phyloP scores from a whole-genome alignment of 2,329 filamentous ascomycete species.

The Macrophomina tecta region DNA sequence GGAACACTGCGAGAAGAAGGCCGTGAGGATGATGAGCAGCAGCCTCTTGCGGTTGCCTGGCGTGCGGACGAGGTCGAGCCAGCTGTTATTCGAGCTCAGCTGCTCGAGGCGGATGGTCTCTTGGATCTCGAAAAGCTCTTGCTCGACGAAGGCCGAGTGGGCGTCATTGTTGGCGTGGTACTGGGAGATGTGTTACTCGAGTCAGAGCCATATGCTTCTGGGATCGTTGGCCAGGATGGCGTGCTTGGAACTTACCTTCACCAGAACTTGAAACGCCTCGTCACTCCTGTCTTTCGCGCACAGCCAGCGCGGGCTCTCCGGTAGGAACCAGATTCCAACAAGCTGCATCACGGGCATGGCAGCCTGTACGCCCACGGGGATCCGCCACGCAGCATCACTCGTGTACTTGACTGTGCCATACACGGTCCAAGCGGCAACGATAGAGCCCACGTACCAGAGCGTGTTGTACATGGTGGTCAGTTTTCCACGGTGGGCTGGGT shows the following conservation, averaged over 20 bases:
- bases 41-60: constrained; percentile 56
- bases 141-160: constrained; percentile 58
- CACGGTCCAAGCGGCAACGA: constrained; percentile 37
- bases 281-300: constrained; percentile 33
- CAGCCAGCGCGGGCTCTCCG: constrained; percentile 63
- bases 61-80: constrained; percentile 59
- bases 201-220: too few species aligned
- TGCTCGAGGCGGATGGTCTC: constrained; percentile 55
- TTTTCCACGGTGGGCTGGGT: constrained; percentile 67
- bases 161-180: constrained; percentile 56
- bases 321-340: constrained; percentile 43
- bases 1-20: constrained; percentile 46
- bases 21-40: constrained; percentile 58
- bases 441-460: constrained; percentile 55
- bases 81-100: constrained; percentile 60
- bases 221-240: too few species aligned
- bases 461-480: constrained; percentile 65
- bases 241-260: constrained; percentile 48
- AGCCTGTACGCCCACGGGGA: constrained; percentile 13
- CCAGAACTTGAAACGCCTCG: constrained; percentile 54
- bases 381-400: constrained; percentile 34
- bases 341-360: constrained; percentile 50
- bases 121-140: constrained; percentile 64
- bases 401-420: constrained; percentile 34
- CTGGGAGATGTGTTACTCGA: constrained; percentile 30